Conservation (phyloP, 1,284 basidiomycete species). For the Tremellales sp. region DNA sequence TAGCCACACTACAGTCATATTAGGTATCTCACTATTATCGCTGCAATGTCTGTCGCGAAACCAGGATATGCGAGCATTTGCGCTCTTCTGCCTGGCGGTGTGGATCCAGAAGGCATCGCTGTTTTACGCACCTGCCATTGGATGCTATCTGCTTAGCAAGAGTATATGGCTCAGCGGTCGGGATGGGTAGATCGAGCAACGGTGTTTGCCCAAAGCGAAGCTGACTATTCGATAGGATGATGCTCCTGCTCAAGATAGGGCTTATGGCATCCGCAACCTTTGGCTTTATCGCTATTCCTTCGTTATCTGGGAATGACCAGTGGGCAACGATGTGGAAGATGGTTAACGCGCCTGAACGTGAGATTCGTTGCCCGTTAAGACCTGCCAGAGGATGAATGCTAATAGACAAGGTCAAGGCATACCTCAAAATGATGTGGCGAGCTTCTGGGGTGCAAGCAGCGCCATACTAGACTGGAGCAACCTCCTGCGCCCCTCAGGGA, state of each 20-base stretch:
- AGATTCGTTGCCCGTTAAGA: slow-evolving; percentile 23
- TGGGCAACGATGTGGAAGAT: too few relatives aligned
- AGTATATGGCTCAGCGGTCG: slow-evolving; percentile 65
- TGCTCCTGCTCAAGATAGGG: slow-evolving; percentile 66
- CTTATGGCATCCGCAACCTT: slow-evolving; percentile 55
- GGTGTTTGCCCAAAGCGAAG: background rate
- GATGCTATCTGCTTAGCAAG: slow-evolving; percentile 76
- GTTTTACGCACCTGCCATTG: slow-evolving; percentile 86
- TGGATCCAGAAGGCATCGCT: slow-evolving; percentile 95
- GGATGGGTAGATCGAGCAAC: too few relatives aligned
- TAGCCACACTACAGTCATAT: slow-evolving; percentile 76
- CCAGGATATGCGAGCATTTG: slow-evolving; percentile 68
- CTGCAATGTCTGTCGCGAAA: slow-evolving; percentile 65
- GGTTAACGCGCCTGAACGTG: too few relatives aligned
- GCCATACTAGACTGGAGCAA: slow-evolving; percentile 76
- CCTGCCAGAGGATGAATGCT: too few relatives aligned
- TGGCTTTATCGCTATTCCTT: slow-evolving; percentile 67
- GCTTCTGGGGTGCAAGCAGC: slow-evolving; percentile 92
- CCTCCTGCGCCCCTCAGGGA: slow-evolving; percentile 10
- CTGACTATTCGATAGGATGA: slow-evolving; percentile 49
- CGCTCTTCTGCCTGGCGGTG: slow-evolving; percentile 77
- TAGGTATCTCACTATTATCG: slow-evolving; percentile 69
- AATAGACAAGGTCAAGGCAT: too few relatives aligned
- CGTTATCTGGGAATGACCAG: too few relatives aligned
- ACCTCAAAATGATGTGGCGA: slow-evolving; percentile 95